Evolutionary conservation across 2,329 filamentous ascomycete species (phyloP), one percentile per base, ranked within the genome.

Genomic region (Penicillium sp.): DNA sequence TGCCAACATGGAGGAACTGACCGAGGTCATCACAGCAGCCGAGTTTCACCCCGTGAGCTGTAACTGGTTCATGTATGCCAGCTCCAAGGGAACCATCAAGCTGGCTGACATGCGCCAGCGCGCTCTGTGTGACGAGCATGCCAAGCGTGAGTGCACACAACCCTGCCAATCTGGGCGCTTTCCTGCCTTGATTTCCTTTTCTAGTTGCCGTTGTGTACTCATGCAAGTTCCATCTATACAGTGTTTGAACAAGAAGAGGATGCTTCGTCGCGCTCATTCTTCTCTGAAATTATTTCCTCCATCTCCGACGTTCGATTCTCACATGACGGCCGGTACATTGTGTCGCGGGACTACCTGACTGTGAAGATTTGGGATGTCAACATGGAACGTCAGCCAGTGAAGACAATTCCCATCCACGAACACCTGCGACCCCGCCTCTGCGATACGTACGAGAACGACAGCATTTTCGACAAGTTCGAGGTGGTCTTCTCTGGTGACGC

Each of bases 61-160:
- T 85, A 98, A 99, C 80, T 97, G 92, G 93, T 98, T 99, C 82
- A 99, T 99, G 94, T 99, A 98, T 77, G 95, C 95, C 70, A 98
- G 94, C 79, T 97, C 93, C 61, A 99, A 99, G 80, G 95, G 95
- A 63, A 98, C 95, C 38, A 98, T 99, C 81, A 99, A 99, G 81
- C 84, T 99, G 71, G 95, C 95, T 52, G 95, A 99, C 73, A 99
- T 99, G 95, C 88, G 95, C 72, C 91, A 97, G 83, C 96, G 93
- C 73, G 95, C 95, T 33, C 82, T 99, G 55, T 99, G 95, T 74
- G 95, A 99, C 75, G 89, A 96, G 73, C 95, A 99, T 75, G 89
- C 93, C 19, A 99, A 99, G 81, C 84, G 95, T 98, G 85, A 71
- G 89, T 83, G 28, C 14, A 26, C 40, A 49, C n/a, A 6, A 30